Evolutionary conservation across 2,329 filamentous ascomycete species (phyloP), one percentile per base, ranked within the genome.

Genomic region (Sporothrix euskadiensis): DNA sequence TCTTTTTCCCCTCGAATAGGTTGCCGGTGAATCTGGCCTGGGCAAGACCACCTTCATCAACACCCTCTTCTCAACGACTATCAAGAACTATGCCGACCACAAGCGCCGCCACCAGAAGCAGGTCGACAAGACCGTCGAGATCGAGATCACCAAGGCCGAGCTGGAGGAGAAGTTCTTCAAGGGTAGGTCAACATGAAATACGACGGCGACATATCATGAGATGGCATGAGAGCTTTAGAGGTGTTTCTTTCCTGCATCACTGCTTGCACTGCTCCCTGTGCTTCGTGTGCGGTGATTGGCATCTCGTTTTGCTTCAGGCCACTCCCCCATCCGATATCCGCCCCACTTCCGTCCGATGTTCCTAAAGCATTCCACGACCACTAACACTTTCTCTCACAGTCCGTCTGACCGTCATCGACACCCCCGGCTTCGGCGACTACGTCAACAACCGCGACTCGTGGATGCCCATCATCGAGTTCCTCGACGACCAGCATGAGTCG

Each of bases 151-250:
- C 83, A 99, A 99, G 89, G 96, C 96, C 74, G 96, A 99, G 87
- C 87, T 99, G 77, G 96, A 99, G 86, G 96, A 99, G 91, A 99
- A 99, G 88, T 99, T 99, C 89, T 99, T 99, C 92, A 99, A 99
- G 89, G 95, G 95, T 98, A 87, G 73, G 81, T 68, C 10, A 19
- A 41, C 26, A n/a, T 6, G 49, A 35, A 9, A 19, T 5, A 4
- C 32, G 16, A 35, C 59, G 61, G 30, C n/a, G 32, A 7, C 61
- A 47, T 47, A n/a, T 7, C 32, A 12, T 12, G 57, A 41, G 14
- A 19, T 19, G 44, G 4, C 3, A 2, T 19, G 12, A 14, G 57
- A 41, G 16, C 32, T 19, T 7, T 19, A n/a, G 32, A 12, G 8
- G 22, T 8, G 19, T 26, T 16, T 14, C 56, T 16, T 59, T 59